These are phyloP conservation scores for Austroboletus novae-zelandiae DNA, from an alignment of 1,284 basidiomycete species.

Conservation along the genomic window DNA sequence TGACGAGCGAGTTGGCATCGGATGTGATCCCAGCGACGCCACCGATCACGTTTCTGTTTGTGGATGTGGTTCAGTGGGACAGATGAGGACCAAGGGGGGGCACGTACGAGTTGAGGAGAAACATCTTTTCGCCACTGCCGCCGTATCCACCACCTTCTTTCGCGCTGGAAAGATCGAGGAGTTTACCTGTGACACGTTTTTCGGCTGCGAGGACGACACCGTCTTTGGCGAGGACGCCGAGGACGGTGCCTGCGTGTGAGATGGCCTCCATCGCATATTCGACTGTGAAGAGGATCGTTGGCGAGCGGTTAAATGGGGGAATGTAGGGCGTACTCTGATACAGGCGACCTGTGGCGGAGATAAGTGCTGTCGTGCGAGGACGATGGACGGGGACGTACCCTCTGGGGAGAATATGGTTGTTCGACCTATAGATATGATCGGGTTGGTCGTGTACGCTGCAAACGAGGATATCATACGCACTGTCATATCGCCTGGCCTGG, in stretches of 20 bases:
- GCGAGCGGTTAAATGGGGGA: not conserved
- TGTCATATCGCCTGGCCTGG: slow-evolving; percentile 88
- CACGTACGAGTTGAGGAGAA: slow-evolving; percentile 83
- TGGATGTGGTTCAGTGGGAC: not conserved
- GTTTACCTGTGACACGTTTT: slow-evolving; percentile 98
- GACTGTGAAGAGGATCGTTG: slow-evolving; percentile 48
- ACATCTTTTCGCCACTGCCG: slow-evolving; percentile 97
- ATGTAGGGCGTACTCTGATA: slow-evolving; percentile 73
- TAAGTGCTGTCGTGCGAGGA: slow-evolving; percentile 3
- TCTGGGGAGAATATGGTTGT: slow-evolving; percentile 97
- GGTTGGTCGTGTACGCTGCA: slow-evolving; percentile 5
- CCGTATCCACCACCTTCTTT: slow-evolving; percentile 86
- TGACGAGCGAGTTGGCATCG: slow-evolving; percentile 97
- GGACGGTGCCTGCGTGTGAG: slow-evolving; percentile 93
- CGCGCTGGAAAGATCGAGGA: slow-evolving; percentile 83
- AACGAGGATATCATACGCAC: slow-evolving; percentile 45
- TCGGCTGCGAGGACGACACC: slow-evolving; percentile 98
- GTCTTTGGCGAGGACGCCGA: slow-evolving; percentile 92
- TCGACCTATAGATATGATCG: slow-evolving; percentile 54
- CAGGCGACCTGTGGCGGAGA: slow-evolving; percentile 61
- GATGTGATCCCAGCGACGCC: slow-evolving; percentile 96
- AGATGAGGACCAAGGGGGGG: not conserved
- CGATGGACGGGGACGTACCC: slow-evolving; percentile 49
- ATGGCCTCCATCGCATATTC: slow-evolving; percentile 99
- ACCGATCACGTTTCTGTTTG: slow-evolving; percentile 84